Conservation (phyloP, 208 protist genomes). For the Leishmania major region DNA sequence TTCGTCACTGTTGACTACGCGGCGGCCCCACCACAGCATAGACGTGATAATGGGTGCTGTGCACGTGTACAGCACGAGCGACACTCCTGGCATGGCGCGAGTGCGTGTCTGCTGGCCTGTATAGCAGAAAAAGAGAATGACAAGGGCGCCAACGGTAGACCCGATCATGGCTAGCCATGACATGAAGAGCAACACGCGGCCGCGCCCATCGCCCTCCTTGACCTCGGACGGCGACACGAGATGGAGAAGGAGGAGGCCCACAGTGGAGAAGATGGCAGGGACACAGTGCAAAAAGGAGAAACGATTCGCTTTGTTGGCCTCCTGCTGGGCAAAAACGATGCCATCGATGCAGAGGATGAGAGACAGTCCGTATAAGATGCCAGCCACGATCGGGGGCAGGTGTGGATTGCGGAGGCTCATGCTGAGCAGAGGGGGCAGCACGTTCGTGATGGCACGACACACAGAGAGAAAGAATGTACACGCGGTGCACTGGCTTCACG, state of each 20-base stretch:
- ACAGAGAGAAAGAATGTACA: neutral
- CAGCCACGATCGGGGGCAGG: slow-evolving; percentile 46
- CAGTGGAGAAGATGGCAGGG: slow-evolving; percentile 69
- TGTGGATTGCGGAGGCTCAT: slow-evolving; percentile 18
- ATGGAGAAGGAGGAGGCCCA: slow-evolving; percentile 66
- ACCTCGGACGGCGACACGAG: slow-evolving; percentile 63
- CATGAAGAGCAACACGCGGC: slow-evolving; percentile 71
- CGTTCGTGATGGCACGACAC: neutral
- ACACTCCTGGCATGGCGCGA: slow-evolving; percentile 54
- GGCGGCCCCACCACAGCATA: slow-evolving; percentile 72
- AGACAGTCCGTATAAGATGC: slow-evolving; percentile 59
- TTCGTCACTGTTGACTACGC: slow-evolving; percentile 32
- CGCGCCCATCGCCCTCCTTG: slow-evolving; percentile 48
- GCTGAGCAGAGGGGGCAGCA: neutral
- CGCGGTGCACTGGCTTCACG: neutral
- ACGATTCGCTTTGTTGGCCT: slow-evolving; percentile 36
- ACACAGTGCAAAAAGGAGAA: slow-evolving; percentile 61
- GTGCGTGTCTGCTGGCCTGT: slow-evolving; percentile 45
- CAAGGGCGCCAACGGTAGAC: slow-evolving; percentile 59
- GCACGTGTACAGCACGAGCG: slow-evolving; percentile 64
- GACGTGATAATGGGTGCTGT: slow-evolving; percentile 57
- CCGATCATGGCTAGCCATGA: slow-evolving; percentile 73
- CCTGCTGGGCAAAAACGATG: slow-evolving; percentile 49
- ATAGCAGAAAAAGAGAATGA: slow-evolving; percentile 52
- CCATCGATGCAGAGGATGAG: slow-evolving; percentile 61